Conservation (phyloP, 352 stramenopile species). For the Phytophthora sojae region DNA sequence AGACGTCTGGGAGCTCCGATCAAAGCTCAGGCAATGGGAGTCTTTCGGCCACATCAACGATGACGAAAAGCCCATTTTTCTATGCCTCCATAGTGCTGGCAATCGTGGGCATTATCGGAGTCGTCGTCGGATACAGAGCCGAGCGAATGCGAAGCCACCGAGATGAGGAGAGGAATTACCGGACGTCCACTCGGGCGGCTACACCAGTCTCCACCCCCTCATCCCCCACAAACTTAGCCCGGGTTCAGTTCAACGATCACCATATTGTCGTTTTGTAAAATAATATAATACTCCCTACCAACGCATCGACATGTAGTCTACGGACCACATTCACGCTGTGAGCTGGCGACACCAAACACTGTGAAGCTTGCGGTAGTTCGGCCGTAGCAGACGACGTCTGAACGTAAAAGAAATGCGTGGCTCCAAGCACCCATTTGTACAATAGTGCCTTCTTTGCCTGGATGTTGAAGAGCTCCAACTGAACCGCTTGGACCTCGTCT, state of each 20-base stretch:
- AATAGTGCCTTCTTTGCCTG: slow-evolving; percentile 1
- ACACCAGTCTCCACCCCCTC: slow-evolving; percentile 3
- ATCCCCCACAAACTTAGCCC: background rate
- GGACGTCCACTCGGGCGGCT: background rate
- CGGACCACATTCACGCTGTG: background rate
- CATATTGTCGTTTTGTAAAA: slow-evolving; percentile 25
- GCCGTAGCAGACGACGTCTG: slow-evolving; percentile 14
- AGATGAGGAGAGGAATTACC: slow-evolving; percentile 24
- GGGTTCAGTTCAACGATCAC: slow-evolving; percentile 11
- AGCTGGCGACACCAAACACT: slow-evolving; percentile 7
- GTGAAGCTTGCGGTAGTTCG: slow-evolving; percentile 3
- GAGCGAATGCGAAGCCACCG: slow-evolving; percentile 35
- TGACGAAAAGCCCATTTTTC: slow-evolving; percentile 53
- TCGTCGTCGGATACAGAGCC: slow-evolving; percentile 33
- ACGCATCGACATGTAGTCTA: background rate
- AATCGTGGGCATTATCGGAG: slow-evolving; percentile 26
- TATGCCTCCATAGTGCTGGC: slow-evolving; percentile 50
- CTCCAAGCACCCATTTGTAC: background rate
- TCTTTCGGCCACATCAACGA: slow-evolving; percentile 22
- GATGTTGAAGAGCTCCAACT: slow-evolving; percentile 25
- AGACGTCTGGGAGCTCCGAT: background rate
- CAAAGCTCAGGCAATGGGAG: slow-evolving; percentile 16
- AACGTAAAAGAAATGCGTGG: slow-evolving; percentile 2
- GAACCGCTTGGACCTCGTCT: slow-evolving; percentile 25
- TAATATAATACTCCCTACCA: too few relatives aligned